These are phyloP conservation scores for Candida odintsovae DNA, from an alignment of 805 yeast genomes.

Conservation along the genomic window DNA sequence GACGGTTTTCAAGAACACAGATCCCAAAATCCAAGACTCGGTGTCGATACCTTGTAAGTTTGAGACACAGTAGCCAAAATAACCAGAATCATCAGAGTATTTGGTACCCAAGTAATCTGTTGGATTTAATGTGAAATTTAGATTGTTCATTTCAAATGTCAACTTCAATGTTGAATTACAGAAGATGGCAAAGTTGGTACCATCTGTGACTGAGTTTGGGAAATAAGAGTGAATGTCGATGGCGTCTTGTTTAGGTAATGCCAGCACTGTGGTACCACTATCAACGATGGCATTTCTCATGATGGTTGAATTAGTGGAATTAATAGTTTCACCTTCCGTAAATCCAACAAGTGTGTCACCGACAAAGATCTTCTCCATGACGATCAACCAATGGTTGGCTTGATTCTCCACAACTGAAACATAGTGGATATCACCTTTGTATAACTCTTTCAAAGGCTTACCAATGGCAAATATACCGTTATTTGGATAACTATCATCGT, in stretches of 20 bases:
- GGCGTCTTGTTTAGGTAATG: conserved; percentile 52
- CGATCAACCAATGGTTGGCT: conserved; percentile 47
- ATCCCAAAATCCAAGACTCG: conserved; percentile 57
- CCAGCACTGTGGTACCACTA: conserved; percentile 62
- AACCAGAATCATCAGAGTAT: conserved; percentile 30
- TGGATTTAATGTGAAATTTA: conserved; percentile 40
- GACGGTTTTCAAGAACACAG: conserved; percentile 48
- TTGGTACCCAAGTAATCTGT: conserved; percentile 43
- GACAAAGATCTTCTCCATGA: conserved; percentile 32
- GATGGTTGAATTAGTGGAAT: conserved; percentile 8
- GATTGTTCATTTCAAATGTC: conserved; percentile 36
- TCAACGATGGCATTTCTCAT: conserved; percentile 48
- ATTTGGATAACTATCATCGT: conserved; percentile 22
- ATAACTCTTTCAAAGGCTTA: conserved; percentile 30
- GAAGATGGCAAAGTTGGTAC: conserved; percentile 54
- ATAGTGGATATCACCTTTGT: conserved; percentile 36
- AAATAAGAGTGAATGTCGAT: conserved; percentile 47
- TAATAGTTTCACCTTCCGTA: conserved; percentile 13
- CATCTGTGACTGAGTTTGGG: conserved; percentile 44
- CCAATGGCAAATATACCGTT: conserved; percentile 43
- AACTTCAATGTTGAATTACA: conserved; percentile 44
- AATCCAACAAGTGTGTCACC: conserved; percentile 30
- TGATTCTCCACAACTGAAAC: conserved; percentile 29
- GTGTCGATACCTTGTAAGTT: conserved; percentile 54
- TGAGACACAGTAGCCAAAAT: conserved; percentile 53